phyloP scores from a whole-genome alignment of 176 grass and related monocot species.

The Eragrostis nindensis region DNA sequence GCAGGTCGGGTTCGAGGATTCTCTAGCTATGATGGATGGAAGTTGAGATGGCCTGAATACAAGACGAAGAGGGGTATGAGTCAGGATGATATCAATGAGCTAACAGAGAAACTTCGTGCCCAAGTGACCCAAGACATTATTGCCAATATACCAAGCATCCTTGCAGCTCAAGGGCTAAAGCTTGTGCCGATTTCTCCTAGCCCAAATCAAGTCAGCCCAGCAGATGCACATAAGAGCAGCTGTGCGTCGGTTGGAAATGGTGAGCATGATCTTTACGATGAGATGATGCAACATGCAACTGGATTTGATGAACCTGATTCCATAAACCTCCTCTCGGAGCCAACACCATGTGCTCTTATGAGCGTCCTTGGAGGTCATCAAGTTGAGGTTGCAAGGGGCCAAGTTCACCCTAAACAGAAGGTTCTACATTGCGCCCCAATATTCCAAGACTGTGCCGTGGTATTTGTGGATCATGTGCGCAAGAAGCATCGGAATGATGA shows the following conservation, averaged over 20 bases:
- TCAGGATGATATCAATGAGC: not conserved
- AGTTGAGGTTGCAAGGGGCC: not conserved
- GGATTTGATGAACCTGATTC: too few species aligned
- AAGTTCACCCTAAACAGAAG: not conserved
- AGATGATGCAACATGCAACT: not conserved
- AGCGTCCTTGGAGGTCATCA: not conserved
- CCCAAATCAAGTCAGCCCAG: too few species aligned
- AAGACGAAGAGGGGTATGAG: not conserved
- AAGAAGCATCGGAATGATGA: too few species aligned
- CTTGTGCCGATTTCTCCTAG: too few species aligned
- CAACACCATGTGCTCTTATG: not conserved
- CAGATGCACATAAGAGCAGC: too few species aligned
- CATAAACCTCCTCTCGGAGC: not conserved
- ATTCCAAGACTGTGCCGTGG: not conserved
- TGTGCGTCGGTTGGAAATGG: not conserved
- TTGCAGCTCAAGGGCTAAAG: too few species aligned
- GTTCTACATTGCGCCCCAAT: not conserved
- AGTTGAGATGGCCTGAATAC: not conserved
- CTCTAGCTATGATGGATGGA: not conserved
- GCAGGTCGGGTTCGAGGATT: not conserved
- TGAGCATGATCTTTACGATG: not conserved
- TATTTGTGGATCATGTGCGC: not conserved
- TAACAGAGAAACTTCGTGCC: not conserved
- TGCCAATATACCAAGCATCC: too few species aligned
- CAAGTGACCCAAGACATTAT: not conserved